Evolutionary conservation across 768 basidiomycete genomes (phyloP), one percentile per base, ranked within the genome.

Genomic region (Collybiopsis confluens): DNA sequence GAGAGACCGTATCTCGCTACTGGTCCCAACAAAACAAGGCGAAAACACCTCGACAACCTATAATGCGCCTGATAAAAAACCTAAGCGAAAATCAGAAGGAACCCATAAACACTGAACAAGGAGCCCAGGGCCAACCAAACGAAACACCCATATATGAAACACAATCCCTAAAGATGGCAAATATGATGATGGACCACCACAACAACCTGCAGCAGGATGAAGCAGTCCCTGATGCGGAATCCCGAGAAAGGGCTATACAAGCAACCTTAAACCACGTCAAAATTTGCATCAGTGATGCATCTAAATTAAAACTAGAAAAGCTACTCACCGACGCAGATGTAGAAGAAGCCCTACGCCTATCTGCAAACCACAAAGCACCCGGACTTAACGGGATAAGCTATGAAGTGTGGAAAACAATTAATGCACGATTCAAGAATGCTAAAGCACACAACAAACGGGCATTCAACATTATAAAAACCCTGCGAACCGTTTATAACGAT

Each of bases 1-100:
- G 56, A 0, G 59, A 62, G 45, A 61, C 54, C 2, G 55, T 63
- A 0, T 59, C 41, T 1, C 63, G 61, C 23, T 64, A 60, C 54
- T 67, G 65, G 64, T 38, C 57, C 0, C 21, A 47, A 1, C 6
- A 56, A 0, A 56, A 61, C 16, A 60, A 54, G 18, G 33, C 38
- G 0, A 28, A 28, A 0, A 26, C 50, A 11, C 64, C 62, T 0
- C n/a, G 60, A 20, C 63, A 69, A 11, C 44, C 55, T 0, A 66
- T 70, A 2, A 28, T 40, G 1, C 40, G 57, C 0, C 58, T 70
- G 30, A 13, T 0, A 40, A 30, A 41, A 28, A 9, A 1, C 0
- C n/a, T 0, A 41, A 30, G 28, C 3, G 10, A 3, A 0, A n/a
- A 50, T 0, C 36, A 48, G 18, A 5, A 2, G 8, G 2, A 8